Conservation (phyloP, 805 yeast species). For the Kodamaea sagamina region DNA sequence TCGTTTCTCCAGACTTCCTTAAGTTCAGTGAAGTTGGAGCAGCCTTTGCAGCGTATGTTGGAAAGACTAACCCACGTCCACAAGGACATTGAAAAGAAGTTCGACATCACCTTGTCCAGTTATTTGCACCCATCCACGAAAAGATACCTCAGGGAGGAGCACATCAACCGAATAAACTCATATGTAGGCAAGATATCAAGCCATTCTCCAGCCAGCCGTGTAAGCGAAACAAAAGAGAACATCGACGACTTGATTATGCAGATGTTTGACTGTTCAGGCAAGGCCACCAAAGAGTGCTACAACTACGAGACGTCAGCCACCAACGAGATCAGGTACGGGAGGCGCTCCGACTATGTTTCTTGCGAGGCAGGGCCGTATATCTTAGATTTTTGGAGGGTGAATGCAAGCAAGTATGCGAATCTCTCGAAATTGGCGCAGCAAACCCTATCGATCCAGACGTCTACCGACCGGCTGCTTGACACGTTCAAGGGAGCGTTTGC, state of each 20-base stretch:
- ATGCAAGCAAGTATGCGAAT: slow-evolving; percentile 19
- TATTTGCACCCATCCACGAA: slow-evolving; percentile 29
- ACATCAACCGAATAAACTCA: slow-evolving; percentile 17
- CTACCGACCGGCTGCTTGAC: slow-evolving; percentile 18
- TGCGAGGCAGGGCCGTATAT: slow-evolving; percentile 20
- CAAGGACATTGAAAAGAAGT: slow-evolving; percentile 16
- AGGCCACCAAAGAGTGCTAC: slow-evolving; percentile 26
- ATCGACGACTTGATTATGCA: slow-evolving; percentile 26
- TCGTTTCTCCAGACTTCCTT: slow-evolving; percentile 9
- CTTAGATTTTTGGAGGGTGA: slow-evolving; percentile 24
- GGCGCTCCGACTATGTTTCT: slow-evolving; percentile 13
- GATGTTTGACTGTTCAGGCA: slow-evolving; percentile 30
- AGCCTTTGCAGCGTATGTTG: slow-evolving; percentile 11
- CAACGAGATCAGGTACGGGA: slow-evolving; percentile 17
- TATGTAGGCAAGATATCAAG: slow-evolving; percentile 10
- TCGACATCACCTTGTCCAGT: slow-evolving; percentile 18
- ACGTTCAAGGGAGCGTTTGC: slow-evolving; percentile 18
- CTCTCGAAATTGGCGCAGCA: slow-evolving; percentile 12
- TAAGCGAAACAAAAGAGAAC: slow-evolving; percentile 7
- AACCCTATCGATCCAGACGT: slow-evolving; percentile 16
- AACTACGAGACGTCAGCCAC: slow-evolving; percentile 26
- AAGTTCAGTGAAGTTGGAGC: slow-evolving; percentile 9
- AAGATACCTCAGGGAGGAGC: slow-evolving; percentile 21
- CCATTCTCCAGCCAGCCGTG: neutral
- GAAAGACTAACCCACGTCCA: slow-evolving; percentile 16